phyloP scores from a whole-genome alignment of 129 eudicot genomes.

The Artemisia tridentata region DNA sequence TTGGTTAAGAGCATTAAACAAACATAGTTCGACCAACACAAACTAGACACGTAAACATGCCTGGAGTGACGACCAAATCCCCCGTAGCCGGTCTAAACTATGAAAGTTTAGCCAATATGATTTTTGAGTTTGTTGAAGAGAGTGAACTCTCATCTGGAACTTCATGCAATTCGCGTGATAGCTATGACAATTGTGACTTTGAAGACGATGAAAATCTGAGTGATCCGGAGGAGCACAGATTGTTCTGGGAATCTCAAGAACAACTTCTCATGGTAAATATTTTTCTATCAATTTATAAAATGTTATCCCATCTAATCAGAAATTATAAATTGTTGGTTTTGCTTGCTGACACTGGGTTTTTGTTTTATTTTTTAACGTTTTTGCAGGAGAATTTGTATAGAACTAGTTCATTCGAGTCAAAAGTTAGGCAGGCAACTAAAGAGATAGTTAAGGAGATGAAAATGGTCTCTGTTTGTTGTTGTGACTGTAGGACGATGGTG shows the following conservation, averaged over 20 bases:
- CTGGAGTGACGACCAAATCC: constrained; percentile 13
- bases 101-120: constrained; percentile 33
- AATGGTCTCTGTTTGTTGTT: constrained; percentile 14
- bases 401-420: constrained; percentile 52
- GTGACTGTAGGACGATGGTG: constrained; percentile 38
- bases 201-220: constrained; percentile 38
- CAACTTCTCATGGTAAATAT: constrained; percentile 51
- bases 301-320: not conserved
- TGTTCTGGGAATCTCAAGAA: constrained; percentile 60
- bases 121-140: constrained; percentile 60
- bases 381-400: constrained; percentile 57
- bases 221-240: constrained; percentile 40
- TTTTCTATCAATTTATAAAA: not conserved
- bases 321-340: too few species aligned
- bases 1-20: constrained; percentile 11
- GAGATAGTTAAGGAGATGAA: constrained; percentile 49
- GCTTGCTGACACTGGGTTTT: not conserved
- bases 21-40: constrained; percentile 15
- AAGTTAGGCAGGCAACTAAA: constrained; percentile 49
- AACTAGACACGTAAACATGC: constrained; percentile 12
- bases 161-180: constrained; percentile 34
- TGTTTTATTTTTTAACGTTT: not conserved
- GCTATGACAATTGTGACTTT: constrained; percentile 8
- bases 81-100: not conserved
- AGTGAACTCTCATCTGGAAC: constrained; percentile 37